Evolutionary conservation across 23 red algal genomes (phyloP).

Genomic region (Gracilaria caudata): DNA sequence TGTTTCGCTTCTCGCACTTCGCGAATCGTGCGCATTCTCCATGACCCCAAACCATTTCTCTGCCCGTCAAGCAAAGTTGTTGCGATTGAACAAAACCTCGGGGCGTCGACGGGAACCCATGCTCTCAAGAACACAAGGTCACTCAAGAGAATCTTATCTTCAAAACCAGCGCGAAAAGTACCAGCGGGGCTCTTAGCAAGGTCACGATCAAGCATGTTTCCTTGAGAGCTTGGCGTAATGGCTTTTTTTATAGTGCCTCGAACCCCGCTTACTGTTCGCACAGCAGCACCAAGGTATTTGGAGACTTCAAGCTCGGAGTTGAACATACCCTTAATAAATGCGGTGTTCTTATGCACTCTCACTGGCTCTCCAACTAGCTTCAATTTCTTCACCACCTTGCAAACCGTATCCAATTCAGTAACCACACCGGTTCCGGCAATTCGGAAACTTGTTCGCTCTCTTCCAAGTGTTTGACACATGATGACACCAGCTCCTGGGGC

Average conservation of each 20-base stretch:
- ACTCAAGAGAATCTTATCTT: conserved; percentile 91
- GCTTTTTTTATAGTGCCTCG: conserved; percentile 92
- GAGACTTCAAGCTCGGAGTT: conserved; percentile 95
- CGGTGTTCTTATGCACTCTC: conserved; percentile 93
- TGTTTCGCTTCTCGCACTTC: conserved; percentile 83
- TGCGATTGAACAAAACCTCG: conserved; percentile 73
- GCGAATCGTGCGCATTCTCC: conserved; percentile 95
- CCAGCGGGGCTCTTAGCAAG: conserved; percentile 84
- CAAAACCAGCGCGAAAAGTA: conserved; percentile 96
- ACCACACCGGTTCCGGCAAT: conserved; percentile 90
- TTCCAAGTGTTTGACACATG: conserved; percentile 82
- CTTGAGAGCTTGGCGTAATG: conserved; percentile 47
- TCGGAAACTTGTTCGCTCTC: conserved; percentile 77
- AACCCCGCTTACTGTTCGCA: conserved; percentile 90
- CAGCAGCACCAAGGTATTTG: conserved; percentile 89
- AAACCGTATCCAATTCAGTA: conserved; percentile 78
- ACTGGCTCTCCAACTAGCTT: conserved; percentile 96
- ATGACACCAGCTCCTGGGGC: conserved; percentile 83
- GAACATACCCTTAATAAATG: conserved; percentile 99
- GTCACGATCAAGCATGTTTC: conserved; percentile 48
- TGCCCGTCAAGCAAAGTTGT: conserved; percentile 74
- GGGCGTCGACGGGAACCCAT: conserved; percentile 91
- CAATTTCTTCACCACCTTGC: conserved; percentile 94
- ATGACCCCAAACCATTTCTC: conserved; percentile 49
- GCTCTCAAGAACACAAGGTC: conserved; percentile 98